A percentile compares a stretch with the other conserved stretches of the same genome.
Evolutionary conservation across 2,329 filamentous ascomycete genomes (phyloP).

Genomic region (Leptodontidium sp.): DNA sequence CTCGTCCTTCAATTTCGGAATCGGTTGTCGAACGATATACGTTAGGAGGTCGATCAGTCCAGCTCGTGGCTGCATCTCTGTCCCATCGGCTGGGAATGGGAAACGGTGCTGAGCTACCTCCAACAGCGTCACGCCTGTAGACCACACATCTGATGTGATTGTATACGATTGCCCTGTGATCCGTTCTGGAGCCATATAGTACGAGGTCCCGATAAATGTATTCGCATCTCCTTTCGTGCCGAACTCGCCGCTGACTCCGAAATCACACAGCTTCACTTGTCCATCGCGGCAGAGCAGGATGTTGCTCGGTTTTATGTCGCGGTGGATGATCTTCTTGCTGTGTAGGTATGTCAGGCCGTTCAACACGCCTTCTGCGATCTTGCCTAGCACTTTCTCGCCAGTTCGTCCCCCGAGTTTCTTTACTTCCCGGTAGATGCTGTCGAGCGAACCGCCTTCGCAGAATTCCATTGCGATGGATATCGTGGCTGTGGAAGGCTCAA

Average conservation of each 20-base stretch:
- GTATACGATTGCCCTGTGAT: constrained; percentile 98
- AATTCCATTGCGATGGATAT: constrained; percentile 99
- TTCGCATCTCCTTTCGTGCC: constrained; percentile 98
- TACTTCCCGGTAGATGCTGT: constrained; percentile 97
- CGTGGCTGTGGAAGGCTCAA: constrained; percentile 90
- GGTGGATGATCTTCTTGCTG: constrained; percentile 95
- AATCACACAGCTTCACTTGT: constrained; percentile 97
- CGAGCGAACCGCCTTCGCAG: constrained; percentile 93
- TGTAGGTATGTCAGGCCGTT: constrained; percentile 95
- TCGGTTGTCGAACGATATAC: constrained; percentile 95
- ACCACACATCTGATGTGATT: constrained; percentile 99
- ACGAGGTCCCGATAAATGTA: constrained; percentile 98
- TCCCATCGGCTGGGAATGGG: constrained; percentile 96
- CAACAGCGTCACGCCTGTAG: constrained; percentile 93
- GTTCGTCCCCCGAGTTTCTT: constrained; percentile 94
- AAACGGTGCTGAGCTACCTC: constrained; percentile 99
- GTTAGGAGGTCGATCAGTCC: constrained; percentile 94
- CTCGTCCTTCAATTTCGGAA: constrained; percentile 96
- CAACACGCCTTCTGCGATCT: constrained; percentile 93
- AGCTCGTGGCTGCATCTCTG: constrained; percentile 91
- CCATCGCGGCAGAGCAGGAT: constrained; percentile 92
- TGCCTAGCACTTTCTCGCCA: constrained; percentile 95
- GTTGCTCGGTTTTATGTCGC: constrained; percentile 98
- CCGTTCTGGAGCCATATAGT: constrained; percentile 98
- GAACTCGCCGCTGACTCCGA: constrained; percentile 96